Base-by-base conservation (phyloP, 208 protist genomes). In the Acanthamoeba healyi region DNA sequence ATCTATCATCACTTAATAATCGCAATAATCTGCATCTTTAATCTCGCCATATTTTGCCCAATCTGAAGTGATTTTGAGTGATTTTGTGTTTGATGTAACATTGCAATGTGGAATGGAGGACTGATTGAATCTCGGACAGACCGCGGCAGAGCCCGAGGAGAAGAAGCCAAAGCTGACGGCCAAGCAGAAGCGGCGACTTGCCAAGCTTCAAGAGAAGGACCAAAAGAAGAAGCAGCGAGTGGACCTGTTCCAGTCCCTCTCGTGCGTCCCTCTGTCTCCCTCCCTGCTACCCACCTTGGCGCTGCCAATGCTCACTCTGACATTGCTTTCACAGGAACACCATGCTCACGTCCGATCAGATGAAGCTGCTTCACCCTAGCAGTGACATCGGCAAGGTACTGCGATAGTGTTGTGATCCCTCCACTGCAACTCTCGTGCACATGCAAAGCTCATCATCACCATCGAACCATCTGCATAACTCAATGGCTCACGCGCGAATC, bases 321-420 rank as follows among this genome's bases (percentile, higher is more conserved):
- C 72, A 81, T 24, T 26, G 40, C 34, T 4, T 26, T 17, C 5
- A 15, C 84, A 91, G 84, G 40, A 40, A 34, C 32, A 63, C 49
- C 32, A 72, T 72, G 58, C 58, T 91, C 38, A 72, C 24, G 34
- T 22, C 84, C 24, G 84, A 91, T 29, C 84, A 91, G 32, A 72
- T 91, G 84, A 63, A 70, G 84, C 24, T 91, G 84, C 34, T 91
- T 6, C 84, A 91, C 46, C 24, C 46, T 32, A 91, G 84, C 34
- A 91, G 84, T 54, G 58, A 63, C 32, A 34, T 91, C 10, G 84
- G 84, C 84, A 91, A 72, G 54, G 81, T 89, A 67, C 29, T 79
- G 67, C 26, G 29, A 38, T 79, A 29, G 24, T 38, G 10, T 79
- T 17, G 10, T 3, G 34, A 14, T 49, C 38, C 10, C 24, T 12